Evolutionary conservation across 768 basidiomycete species (phyloP).

Genomic region (Tulasnella sp.): DNA sequence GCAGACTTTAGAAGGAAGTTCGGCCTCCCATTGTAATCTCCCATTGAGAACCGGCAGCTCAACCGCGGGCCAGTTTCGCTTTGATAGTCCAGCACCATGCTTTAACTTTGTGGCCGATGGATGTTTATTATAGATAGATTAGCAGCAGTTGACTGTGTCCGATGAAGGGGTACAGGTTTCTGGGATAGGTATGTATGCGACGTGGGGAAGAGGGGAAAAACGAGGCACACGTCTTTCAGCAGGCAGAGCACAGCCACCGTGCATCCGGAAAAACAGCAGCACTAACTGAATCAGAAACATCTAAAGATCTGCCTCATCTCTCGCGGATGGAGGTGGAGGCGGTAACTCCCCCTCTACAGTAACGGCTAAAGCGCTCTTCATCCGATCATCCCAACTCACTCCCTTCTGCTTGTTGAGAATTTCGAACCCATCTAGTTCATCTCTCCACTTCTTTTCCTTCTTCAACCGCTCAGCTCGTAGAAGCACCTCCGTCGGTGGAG

Average conservation of each 20-base stretch:
- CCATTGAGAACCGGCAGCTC: conserved; percentile 8
- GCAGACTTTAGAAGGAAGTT: background rate
- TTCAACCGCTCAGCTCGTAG: conserved; percentile 76
- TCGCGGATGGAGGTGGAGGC: background rate
- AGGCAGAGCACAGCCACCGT: no score
- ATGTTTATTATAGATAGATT: no score
- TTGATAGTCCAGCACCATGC: conserved; percentile 10
- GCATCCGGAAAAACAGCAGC: no score
- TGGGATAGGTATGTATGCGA: no score
- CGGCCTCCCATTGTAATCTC: conserved; percentile 8
- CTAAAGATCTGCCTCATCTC: no score
- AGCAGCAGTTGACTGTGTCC: no score
- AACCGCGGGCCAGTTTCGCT: conserved; percentile 10
- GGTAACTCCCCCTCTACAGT: conserved; percentile 19
- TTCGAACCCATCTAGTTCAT: conserved; percentile 68
- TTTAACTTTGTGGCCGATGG: no score
- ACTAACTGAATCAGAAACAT: no score
- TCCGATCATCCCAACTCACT: conserved; percentile 70
- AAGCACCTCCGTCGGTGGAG: conserved; percentile 81
- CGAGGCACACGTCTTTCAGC: no score
- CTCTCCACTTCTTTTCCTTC: conserved; percentile 80
- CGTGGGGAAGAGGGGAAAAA: no score
- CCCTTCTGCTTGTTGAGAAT: conserved; percentile 52
- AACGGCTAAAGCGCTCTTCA: conserved; percentile 46
- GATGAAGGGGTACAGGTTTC: no score